Percentiles rank a stretch among this genome's conserved stretches.
Conservation (phyloP, 225 moss, liverwort and hornwort species). For the Pseudisothecium myosuroides region DNA sequence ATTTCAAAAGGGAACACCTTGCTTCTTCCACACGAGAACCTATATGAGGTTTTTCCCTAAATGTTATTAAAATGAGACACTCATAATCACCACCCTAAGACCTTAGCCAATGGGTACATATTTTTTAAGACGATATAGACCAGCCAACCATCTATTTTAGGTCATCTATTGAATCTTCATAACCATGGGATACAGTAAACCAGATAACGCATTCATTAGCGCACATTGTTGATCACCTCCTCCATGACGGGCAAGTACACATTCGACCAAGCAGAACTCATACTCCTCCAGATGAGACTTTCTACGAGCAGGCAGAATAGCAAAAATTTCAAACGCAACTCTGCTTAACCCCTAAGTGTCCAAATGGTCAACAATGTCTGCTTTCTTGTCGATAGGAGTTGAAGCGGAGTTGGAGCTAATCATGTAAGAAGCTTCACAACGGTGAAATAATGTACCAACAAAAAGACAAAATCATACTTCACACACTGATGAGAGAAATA, state of each 20-base stretch:
- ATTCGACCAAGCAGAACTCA: too few species aligned
- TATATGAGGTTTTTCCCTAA: neutral
- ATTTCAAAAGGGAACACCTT: neutral
- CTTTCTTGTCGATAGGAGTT: neutral
- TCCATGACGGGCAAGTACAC: too few species aligned
- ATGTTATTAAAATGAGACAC: neutral
- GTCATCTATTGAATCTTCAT: neutral
- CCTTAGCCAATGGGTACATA: neutral
- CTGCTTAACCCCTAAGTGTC: neutral
- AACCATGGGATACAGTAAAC: neutral
- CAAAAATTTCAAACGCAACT: neutral
- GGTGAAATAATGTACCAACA: neutral
- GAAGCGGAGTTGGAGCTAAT: neutral
- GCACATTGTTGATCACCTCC: too few species aligned
- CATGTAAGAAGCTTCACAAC: neutral
- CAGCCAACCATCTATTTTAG: neutral
- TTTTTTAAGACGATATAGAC: neutral
- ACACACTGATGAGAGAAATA: neutral
- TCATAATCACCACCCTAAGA: neutral
- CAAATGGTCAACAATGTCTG: neutral
- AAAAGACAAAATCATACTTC: neutral
- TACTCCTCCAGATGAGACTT: too few species aligned
- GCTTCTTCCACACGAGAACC: too few species aligned
- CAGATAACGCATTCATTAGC: too few species aligned
- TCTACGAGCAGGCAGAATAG: too few species aligned